Base-by-base conservation (phyloP, 257 asterid species). In the Solanum paucissectum region DNA sequence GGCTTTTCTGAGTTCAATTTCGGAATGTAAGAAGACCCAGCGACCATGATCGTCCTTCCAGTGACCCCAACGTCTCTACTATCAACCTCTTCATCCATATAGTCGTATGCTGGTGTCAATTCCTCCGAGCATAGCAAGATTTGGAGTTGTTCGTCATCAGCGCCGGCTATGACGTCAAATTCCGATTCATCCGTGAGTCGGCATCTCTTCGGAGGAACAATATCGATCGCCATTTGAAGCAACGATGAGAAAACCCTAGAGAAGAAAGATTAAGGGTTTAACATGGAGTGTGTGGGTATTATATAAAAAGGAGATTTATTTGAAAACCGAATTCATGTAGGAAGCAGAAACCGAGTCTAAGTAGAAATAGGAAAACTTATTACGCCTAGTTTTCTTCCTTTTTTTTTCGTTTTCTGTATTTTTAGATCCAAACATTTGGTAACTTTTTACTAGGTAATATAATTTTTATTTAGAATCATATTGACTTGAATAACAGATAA, bases 1-100 rank as follows among this genome's bases (percentile, higher is more conserved):
- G 93, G 92, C 13, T 42, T 66, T 9, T 9, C 10, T 2, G 6
- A 5, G 36, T 79, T 87, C 1, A 62, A 36, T 62, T 91, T 90
- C 3, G 95, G 93, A 4, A 88, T 68, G 88, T 90, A 90, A 38
- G 10, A 83, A 1, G 92, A 77, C 1, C 82, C 93, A 18, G 88
- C 81, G 16, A 79, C 20, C 89, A 92, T 86, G 46, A 7, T 75
- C 75, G 82, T 68, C 21, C 11, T 49, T 29, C 86, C 42, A 1
- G 36, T 40, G 6, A 14, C 23, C 14, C 21, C 37, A 27, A 11
- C 12, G 29, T 49, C 42, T 49, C 52, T 44, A 16, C 14, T n/a
- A 16, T 32, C 42, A 69, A 13, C 40, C 10, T 32, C 42, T 32
- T 37, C 55, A 37, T 74, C 83, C 42, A 37, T 36, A 21, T 37